Evolutionary conservation across 768 basidiomycete genomes (phyloP), one percentile per base, ranked within the genome.

Genomic region (Podaxis mareebaensis): DNA sequence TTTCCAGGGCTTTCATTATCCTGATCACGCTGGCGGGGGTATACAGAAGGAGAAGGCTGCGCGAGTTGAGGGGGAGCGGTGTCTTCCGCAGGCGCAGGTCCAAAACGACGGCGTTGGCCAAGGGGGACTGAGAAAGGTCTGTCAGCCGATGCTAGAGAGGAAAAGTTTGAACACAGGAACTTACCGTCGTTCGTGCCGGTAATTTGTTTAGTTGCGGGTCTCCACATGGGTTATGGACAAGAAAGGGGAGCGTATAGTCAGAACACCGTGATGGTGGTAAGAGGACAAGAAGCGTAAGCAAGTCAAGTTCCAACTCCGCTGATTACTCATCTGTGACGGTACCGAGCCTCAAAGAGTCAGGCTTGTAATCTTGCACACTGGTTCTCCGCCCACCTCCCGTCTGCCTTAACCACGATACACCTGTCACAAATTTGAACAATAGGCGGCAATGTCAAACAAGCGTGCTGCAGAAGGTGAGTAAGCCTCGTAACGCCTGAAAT

Each of bases 121-220:
- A 97, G 85, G 1, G 95, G 95, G 68, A 87, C 90, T 88, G 66
- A 33, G 66, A 71, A 75, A 66, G 67, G 52, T 58, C 60, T 58
- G 55, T 58, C 44, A 61, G 64, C 63, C 46, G 66, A 49, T 42
- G 49, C 39, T 17, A 57, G 46, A 62, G 64, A 60, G 36, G 28
- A 53, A 53, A 63, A 46, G 66, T 54, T 40, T 59, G 60, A 53
- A 10, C 13, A 54, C 44, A n/a, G n/a, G 49, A 36, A 77, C 86
- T 69, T 42, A 92, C 94, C 91, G 51, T 96, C 95, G 69, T 97
- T 97, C 22, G 95, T 96, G 62, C 95, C 95, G 42, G 92, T 92
- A 30, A 95, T 91, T 77, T 93, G 90, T 68, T 88, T 88, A 62
- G 93, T 93, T 66, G 93, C 91, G 61, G 92, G 92, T 77, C 88